A percentile compares a stretch with the other conserved stretches of the same genome.
Evolutionary conservation across 139 green algal genomes (phyloP).

Genomic region (Yamagishiella unicocca): DNA sequence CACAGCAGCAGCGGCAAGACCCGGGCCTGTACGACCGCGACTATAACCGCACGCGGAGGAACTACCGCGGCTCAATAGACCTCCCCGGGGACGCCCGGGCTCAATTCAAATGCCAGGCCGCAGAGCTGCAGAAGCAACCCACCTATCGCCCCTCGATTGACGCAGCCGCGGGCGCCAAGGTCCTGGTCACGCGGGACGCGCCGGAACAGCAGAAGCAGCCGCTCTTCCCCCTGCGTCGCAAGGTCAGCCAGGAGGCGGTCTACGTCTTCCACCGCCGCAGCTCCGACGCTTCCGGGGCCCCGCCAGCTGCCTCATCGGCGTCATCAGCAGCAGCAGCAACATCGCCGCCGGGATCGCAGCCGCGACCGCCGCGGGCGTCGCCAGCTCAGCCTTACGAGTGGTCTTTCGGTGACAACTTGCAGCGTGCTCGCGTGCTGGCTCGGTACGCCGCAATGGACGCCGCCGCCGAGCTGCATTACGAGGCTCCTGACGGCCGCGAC

Average conservation of each 20-base stretch:
- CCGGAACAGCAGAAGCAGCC: not conserved
- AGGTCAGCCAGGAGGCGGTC: too few species aligned
- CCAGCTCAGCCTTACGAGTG: not conserved
- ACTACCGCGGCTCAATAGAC: constrained; percentile 8
- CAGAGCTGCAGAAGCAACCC: not conserved
- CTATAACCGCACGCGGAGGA: not conserved
- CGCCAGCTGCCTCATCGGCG: too few species aligned
- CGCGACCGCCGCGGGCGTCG: not conserved
- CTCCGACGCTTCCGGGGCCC: too few species aligned
- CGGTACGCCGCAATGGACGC: constrained; percentile 7
- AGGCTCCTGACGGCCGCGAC: not conserved
- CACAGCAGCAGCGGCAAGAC: too few species aligned
- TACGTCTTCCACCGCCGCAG: too few species aligned
- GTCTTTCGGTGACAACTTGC: constrained; percentile 4
- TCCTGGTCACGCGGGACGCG: not conserved
- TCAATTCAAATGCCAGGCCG: not conserved
- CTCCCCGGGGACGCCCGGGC: not conserved
- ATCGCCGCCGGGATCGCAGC: too few species aligned
- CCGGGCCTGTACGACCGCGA: not conserved
- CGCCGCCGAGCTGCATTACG: constrained; percentile 1
- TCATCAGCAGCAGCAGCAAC: too few species aligned
- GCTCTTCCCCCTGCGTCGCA: too few species aligned
- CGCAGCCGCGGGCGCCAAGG: not conserved
- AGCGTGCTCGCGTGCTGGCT: not conserved
- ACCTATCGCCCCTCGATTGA: constrained; percentile 5